Base-by-base conservation (phyloP, 1,284 basidiomycete genomes). In the Heterobasidion occidentale region DNA sequence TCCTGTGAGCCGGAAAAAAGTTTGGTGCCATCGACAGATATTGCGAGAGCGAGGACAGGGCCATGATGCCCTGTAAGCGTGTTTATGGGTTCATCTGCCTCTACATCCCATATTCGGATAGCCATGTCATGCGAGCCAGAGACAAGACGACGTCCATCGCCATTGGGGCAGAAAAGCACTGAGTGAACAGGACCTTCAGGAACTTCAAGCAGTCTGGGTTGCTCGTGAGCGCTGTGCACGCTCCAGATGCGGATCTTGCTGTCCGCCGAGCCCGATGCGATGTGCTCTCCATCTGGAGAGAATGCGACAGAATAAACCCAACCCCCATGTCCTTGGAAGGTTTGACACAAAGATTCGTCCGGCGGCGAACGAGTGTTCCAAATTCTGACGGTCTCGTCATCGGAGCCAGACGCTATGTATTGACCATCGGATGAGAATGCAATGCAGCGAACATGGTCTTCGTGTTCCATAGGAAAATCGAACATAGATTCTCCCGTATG, bases 41-140 rank as follows among this genome's bases (percentile, higher is more conserved):
- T n/a, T 12, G 38, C 38, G n/a, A 42, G 12, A 12, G 38, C 3
- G 6, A 11, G n/a, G 38, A 42, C 38, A 42, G 38, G 38, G 5
- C 38, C 38, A 42, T 11, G n/a, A 42, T 42, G 38, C 12, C 38
- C 38, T 42, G 5, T n/a, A 11, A 42, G 38, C n/a, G 38, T 11
- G 12, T 42, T 42, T 6, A 42, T 42, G 38, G n/a, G 38, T 42
- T 45, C 38, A 15, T 19, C 42, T 19, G 12, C 17, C n/a, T 46
- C 38, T n/a, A 46, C 53, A 34, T 47, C 45, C 53, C 53, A 54
- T 11, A 54, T 36, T 17, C 53, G 45, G 9, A 54, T 54, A 9
- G 53, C 19, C 9, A 15, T 9, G 53, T 54, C 53, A 15, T 9
- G 12, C 9, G 53, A 54, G 45, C 46, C 45, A 14, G 53, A 54